Base-by-base conservation (phyloP, 495 filamentous ascomycete genomes). In the Platismatia glauca region DNA sequence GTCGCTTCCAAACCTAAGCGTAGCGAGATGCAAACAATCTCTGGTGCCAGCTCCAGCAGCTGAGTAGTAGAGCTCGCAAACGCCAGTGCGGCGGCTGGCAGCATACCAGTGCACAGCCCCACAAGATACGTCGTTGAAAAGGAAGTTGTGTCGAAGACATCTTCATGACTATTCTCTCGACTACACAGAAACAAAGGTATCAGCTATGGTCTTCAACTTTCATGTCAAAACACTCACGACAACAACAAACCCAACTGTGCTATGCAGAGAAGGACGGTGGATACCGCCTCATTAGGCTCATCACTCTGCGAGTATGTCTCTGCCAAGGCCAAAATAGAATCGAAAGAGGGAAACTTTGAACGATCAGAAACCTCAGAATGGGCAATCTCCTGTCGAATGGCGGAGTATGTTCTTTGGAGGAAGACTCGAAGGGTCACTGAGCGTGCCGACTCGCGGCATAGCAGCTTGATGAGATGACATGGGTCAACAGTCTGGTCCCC, bases 101-200 rank as follows among this genome's bases (percentile, higher is more conserved):
- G 55, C 35, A 64, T 57, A 22, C 66, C 66, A 9, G 58, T 57
- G 39, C 63, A 65, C n/a, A 67, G 46, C 13, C 66, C 62, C 22
- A 62, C 53, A 37, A 67, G 29, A 20, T 56, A 59, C 12, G 34
- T 62, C 0, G 16, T 34, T 13, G 50, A 60, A 22, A 12, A 57
- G 5, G 38, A 31, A 18, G 13, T 44, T 8, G n/a, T 34, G 16
- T 55, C 29, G 7, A 56, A 27, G 18, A 20, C 18, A 35, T 29
- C 31, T 46, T 55, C 38, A 35, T 60, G 20, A 16, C 38, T 43
- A 6, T 61, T 24, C 11, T 38, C 24, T 15, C 39, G 48, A 20
- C 62, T 55, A 27, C 24, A 39, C 12, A 13, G 11, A 24, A 24
- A n/a, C 16, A 15, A 22, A 15, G 22, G 0, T 9, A 48, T 64